These are phyloP conservation scores for Candida coleopterorum DNA, from an alignment of 805 yeast genomes.

Conservation along the genomic window DNA sequence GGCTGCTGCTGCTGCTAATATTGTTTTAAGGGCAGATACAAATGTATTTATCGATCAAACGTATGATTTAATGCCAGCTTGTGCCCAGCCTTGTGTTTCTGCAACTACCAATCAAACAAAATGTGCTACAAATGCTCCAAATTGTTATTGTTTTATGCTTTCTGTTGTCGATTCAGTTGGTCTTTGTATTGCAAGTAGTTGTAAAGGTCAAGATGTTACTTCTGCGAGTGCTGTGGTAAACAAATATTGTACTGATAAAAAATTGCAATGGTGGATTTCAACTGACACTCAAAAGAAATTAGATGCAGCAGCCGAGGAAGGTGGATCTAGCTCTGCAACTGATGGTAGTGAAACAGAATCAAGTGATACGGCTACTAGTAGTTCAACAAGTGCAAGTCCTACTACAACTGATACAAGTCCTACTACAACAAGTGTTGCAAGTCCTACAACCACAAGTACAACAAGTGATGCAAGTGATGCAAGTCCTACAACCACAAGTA, in stretches of 20 bases:
- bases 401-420: not conserved
- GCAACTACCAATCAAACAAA: constrained; percentile 36
- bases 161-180: constrained; percentile 29
- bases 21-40: not conserved
- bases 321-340: not conserved
- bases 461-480: not conserved
- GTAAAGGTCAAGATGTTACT: constrained; percentile 28
- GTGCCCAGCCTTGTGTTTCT: constrained; percentile 37
- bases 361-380: not conserved
- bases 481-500: not conserved
- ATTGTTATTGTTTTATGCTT: constrained; percentile 40
- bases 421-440: too few relatives aligned
- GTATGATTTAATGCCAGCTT: constrained; percentile 31
- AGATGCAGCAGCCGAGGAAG: constrained; percentile 2
- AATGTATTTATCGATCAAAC: constrained; percentile 28
- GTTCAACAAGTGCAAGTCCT: not conserved
- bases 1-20: not conserved
- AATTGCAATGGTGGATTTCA: constrained; percentile 4
- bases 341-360: not conserved
- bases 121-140: constrained; percentile 41
- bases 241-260: not conserved
- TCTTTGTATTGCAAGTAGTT: constrained; percentile 34
- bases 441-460: not conserved
- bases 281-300: constrained; percentile 1
- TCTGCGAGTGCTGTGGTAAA: constrained; percentile 24